Evolutionary conservation across 1,284 basidiomycete species (phyloP).

Genomic region (Sporisorium iseilematis-ciliati): DNA sequence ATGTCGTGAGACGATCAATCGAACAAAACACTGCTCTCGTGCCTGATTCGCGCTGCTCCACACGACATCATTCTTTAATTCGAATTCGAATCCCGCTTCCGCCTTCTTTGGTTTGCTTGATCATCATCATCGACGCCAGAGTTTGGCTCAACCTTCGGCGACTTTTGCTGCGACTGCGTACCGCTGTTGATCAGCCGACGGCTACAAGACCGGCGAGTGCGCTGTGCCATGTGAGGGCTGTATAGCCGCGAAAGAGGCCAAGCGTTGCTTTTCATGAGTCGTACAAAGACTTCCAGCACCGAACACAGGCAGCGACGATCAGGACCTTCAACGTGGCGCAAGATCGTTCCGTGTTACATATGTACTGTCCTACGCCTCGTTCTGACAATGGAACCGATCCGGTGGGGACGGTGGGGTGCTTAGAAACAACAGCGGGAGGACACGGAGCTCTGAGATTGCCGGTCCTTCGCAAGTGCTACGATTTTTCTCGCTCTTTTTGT

Average conservation of each 20-base stretch:
- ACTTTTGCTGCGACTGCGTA: slow-evolving; percentile 12
- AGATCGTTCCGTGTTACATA: background rate
- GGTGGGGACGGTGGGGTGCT: too few species aligned
- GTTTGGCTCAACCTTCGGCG: slow-evolving; percentile 8
- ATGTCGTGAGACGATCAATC: slow-evolving; percentile 28
- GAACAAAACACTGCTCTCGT: slow-evolving; percentile 20
- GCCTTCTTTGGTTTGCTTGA: background rate
- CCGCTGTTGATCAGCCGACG: background rate
- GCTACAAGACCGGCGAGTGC: too few species aligned
- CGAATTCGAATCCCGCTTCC: slow-evolving; percentile 17
- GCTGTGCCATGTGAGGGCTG: too few species aligned
- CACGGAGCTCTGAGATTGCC: too few species aligned
- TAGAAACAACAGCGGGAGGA: too few species aligned
- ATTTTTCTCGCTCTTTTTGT: background rate
- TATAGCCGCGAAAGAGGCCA: too few species aligned
- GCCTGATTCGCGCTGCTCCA: slow-evolving; percentile 19
- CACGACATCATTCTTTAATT: slow-evolving; percentile 26
- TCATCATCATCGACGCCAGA: background rate
- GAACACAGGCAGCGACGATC: too few species aligned
- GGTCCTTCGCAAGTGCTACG: too few species aligned
- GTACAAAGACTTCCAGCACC: too few species aligned
- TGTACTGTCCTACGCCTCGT: too few species aligned
- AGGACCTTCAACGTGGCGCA: background rate
- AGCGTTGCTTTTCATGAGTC: too few species aligned
- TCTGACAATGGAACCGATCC: too few species aligned